phyloP scores from a whole-genome alignment of 371 early-diverging fungal genomes.

The Lichtheimia ramosa region DNA sequence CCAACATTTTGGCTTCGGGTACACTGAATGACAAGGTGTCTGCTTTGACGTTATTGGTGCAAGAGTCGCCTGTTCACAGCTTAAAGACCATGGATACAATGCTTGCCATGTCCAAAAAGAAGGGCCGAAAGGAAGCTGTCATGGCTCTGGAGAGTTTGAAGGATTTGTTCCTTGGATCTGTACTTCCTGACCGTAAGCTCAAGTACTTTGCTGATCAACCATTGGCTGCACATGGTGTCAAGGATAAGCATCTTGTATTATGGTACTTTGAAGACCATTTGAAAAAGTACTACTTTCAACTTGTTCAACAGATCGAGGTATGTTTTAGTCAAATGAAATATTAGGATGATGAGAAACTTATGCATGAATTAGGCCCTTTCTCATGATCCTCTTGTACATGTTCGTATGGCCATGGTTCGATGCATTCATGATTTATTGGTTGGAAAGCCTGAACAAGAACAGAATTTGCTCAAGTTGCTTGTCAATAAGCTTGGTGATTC shows the following conservation, averaged over 20 bases:
- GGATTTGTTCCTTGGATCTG: constrained; percentile 80
- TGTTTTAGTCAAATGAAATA: neutral
- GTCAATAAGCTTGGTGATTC: constrained; percentile 95
- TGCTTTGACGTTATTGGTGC: constrained; percentile 88
- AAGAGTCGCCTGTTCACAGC: constrained; percentile 90
- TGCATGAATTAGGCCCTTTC: constrained; percentile 56
- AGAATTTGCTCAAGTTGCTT: constrained; percentile 85
- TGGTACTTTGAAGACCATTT: constrained; percentile 95
- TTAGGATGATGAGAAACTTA: neutral
- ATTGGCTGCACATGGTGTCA: constrained; percentile 57
- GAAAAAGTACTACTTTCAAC: constrained; percentile 87
- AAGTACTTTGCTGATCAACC: constrained; percentile 89
- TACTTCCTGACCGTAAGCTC: constrained; percentile 86
- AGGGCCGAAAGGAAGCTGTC: constrained; percentile 84
- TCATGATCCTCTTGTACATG: constrained; percentile 83
- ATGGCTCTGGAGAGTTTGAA: constrained; percentile 87
- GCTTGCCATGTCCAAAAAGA: constrained; percentile 86
- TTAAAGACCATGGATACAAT: constrained; percentile 78
- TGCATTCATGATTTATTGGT: constrained; percentile 77
- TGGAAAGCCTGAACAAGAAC: constrained; percentile 94
- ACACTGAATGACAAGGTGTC: constrained; percentile 92
- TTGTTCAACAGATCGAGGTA: constrained; percentile 82
- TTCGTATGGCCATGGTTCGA: constrained; percentile 75
- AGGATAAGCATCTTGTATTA: constrained; percentile 70
- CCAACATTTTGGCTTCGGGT: constrained; percentile 87